Evolutionary conservation across 306 rosid genomes (phyloP).

Genomic region (Malus asiatica): DNA sequence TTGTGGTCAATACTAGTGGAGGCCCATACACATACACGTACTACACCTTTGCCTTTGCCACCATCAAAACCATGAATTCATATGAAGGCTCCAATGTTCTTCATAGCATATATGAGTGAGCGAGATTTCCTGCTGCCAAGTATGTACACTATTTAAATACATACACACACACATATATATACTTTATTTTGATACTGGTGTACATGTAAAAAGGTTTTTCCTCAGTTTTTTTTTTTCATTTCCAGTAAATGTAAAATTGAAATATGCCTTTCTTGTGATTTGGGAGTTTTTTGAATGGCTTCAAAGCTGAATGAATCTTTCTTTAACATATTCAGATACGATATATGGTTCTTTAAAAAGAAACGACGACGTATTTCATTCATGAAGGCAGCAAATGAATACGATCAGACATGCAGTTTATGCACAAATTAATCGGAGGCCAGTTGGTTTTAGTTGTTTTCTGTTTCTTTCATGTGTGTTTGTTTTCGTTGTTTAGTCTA

Average conservation of each 20-base stretch:
- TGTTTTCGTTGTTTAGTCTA: conserved; percentile 41
- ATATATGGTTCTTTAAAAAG: neutral
- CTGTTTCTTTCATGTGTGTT: neutral
- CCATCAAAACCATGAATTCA: conserved; percentile 41
- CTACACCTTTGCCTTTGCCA: conserved; percentile 42
- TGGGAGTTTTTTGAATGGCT: conserved; percentile 14
- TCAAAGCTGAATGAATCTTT: conserved; percentile 1
- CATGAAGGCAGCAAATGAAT: neutral
- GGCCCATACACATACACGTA: conserved; percentile 33
- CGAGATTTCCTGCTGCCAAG: conserved; percentile 22
- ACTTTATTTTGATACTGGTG: neutral
- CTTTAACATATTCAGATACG: neutral
- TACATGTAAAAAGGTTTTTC: conserved; percentile 5
- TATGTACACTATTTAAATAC: conserved; percentile 12
- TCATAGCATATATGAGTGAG: conserved; percentile 24
- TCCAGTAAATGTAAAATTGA: conserved; percentile 2
- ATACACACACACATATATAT: neutral
- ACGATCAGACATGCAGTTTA: neutral
- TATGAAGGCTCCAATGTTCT: conserved; percentile 2
- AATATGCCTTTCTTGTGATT: conserved; percentile 7
- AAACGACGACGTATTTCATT: neutral
- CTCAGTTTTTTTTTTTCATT: neutral
- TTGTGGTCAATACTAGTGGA: conserved; percentile 94
- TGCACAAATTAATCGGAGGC: neutral
- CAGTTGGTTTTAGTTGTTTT: neutral